These are phyloP conservation scores for Globisporangium spiculum DNA, from an alignment of 352 stramenopile species.

Conservation along the genomic window DNA sequence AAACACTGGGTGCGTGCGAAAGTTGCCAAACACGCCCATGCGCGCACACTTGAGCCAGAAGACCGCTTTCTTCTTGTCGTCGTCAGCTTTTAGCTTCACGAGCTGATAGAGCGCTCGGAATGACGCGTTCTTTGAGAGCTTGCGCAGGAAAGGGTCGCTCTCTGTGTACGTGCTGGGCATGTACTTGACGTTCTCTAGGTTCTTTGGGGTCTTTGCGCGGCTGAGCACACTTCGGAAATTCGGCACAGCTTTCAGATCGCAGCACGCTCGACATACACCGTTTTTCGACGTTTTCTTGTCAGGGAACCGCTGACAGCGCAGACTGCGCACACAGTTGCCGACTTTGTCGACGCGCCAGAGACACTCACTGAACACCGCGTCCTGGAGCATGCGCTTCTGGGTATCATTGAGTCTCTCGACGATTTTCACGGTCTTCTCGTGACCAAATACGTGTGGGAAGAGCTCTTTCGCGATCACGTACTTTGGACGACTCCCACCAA, in stretches of 20 bases:
- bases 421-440: slow-evolving; percentile 63
- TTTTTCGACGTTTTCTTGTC: slow-evolving; percentile 25
- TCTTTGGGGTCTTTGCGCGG: slow-evolving; percentile 63
- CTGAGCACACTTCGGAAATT: slow-evolving; percentile 81
- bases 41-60: slow-evolving; percentile 77
- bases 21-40: slow-evolving; percentile 71
- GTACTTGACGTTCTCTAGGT: slow-evolving; percentile 80
- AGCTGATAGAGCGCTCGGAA: slow-evolving; percentile 65
- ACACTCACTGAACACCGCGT: slow-evolving; percentile 77
- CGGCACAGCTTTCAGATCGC: slow-evolving; percentile 54
- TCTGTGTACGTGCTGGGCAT: slow-evolving; percentile 72
- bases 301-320: slow-evolving; percentile 57
- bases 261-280: slow-evolving; percentile 64
- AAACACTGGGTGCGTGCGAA: slow-evolving; percentile 68
- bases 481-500: slow-evolving; percentile 70
- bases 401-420: slow-evolving; percentile 46
- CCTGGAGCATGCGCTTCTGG: slow-evolving; percentile 57
- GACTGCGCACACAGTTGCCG: slow-evolving; percentile 68
- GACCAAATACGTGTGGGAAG: slow-evolving; percentile 57
- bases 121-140: slow-evolving; percentile 74
- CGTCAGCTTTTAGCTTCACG: slow-evolving; percentile 35
- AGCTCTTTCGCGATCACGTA: slow-evolving; percentile 82
- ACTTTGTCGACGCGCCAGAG: slow-evolving; percentile 79
- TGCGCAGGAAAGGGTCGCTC: slow-evolving; percentile 74
- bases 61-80: slow-evolving; percentile 35